Base-by-base conservation (phyloP, 805 yeast species). In the Kluyveromyces nonfermentans region DNA sequence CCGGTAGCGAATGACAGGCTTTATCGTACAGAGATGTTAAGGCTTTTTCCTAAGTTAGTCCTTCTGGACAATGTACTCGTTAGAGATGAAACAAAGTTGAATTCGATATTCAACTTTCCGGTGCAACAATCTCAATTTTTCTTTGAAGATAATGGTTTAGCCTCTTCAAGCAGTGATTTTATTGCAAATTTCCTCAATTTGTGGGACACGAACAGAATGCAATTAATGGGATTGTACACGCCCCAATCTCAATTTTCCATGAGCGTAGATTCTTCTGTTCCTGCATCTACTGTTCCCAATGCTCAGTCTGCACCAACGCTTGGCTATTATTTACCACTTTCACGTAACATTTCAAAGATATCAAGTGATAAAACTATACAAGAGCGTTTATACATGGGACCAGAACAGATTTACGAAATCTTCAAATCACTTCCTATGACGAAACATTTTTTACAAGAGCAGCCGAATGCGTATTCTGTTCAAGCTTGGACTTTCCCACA, bases 231-330 rank as follows among this genome's bases (percentile, higher is more conserved):
- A 35, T 68, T 93, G 25, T 93, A 93, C 60, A 86, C 93, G 42
- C 75, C 76, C 39, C 83, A 82, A 55, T 86, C 97, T 0, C 85
- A 83, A 57, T 90, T 93, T 55, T 88, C 97, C 0, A 59, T 83
- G 43, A 82, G 85, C 47, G 78, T 82, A 18, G 94, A 87, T 63
- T 69, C 85, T 1, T 67, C 80, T 0, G 82, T 82, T 37, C 90
- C 95, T 7, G 65, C 57, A 16, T 61, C 64, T 30, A 61, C 70
- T 12, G 57, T 57, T 2, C 50, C 58, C 18, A 50, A 59, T 16
- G 51, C 62, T 6, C 66, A 63, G 42, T 62, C 59, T 42, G 65
- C 56, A 25, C 63, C 70, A 2, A 60, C 75, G 1, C 83, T 85
- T 71, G 81, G 83, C 15, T 73, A 76, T 54, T 89, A 88, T 60